Percentiles rank a stretch among this genome's conserved stretches.
Conservation (phyloP, 768 basidiomycete genomes). For the Lentinula sp. region DNA sequence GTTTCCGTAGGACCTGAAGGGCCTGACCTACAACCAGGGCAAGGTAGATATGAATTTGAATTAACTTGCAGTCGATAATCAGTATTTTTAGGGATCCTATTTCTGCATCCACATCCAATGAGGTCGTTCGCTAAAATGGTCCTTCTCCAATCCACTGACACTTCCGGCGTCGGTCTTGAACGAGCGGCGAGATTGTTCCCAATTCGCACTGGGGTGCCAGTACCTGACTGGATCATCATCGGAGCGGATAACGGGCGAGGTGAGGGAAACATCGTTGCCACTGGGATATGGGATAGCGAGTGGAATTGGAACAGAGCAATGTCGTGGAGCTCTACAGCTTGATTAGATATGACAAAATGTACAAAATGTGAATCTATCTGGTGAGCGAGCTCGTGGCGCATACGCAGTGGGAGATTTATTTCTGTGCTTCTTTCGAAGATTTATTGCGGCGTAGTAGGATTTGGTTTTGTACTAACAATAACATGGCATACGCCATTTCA, state of each 20-base stretch:
- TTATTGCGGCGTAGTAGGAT: conserved; percentile 4
- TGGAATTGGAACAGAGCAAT: conserved; percentile 43
- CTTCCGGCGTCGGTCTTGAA: conserved; percentile 46
- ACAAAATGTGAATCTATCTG: not conserved
- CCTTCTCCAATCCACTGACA: conserved; percentile 56
- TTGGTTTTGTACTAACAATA: conserved; percentile 10
- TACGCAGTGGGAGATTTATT: not conserved
- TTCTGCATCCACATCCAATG: conserved; percentile 61
- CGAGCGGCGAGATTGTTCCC: conserved; percentile 71
- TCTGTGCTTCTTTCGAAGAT: not conserved
- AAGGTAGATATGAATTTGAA: conserved; percentile 1
- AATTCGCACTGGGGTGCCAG: conserved; percentile 70
- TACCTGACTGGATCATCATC: conserved; percentile 75
- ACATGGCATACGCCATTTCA: conserved; percentile 7
- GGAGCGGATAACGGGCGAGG: conserved; percentile 51
- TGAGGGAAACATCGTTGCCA: conserved; percentile 67
- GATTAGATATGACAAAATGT: not conserved
- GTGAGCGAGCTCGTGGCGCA: no score
- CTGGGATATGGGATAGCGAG: conserved; percentile 45
- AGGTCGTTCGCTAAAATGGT: conserved; percentile 28
- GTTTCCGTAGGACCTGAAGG: conserved; percentile 16
- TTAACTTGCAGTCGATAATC: not conserved
- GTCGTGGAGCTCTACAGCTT: conserved; percentile 29
- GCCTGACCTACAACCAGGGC: conserved; percentile 2
- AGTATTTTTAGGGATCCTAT: conserved; percentile 38